Base-by-base conservation (phyloP, 768 basidiomycete species). In the Leccinellum albellum region DNA sequence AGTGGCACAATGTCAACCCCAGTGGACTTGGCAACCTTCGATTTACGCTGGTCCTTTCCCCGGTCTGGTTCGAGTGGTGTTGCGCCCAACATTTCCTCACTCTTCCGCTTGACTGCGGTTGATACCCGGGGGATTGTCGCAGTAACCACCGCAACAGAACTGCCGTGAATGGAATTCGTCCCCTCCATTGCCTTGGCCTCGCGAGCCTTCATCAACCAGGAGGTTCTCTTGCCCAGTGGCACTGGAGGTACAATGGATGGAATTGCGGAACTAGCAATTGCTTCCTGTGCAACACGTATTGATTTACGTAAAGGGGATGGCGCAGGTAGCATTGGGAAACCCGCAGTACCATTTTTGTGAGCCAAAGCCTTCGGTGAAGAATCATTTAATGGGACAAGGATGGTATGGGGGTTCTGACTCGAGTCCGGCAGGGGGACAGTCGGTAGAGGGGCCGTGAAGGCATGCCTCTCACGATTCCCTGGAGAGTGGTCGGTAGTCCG, bases 191-290 rank as follows among this genome's bases (percentile, higher is more conserved):
- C 87, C 61, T 87, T 87, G 24, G 79, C 84, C 65, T 89, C 87
- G 33, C 89, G 78, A 14, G 86, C 90, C 64, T 88, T 89, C 71
- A 82, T 83, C 53, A 92, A 70, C 90, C 90, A 91, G 3, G 90
- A 91, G 9, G 87, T 87, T 31, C 89, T 83, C 64, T 88, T 90
- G 3, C 82, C 83, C 10, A 75, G 61, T 4, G 70, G 76, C 26
- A 79, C 76, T 17, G 64, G 66, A 42, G 68, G 64, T 3, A 78
- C 79, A 15, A 73, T 73, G 21, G 71, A 70, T 4, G 76, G 75
- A 21, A 74, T 56, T 31, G 69, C 61, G 21, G 65, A 47, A 40
- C 71, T 70, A 10, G 65, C 58, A 1, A 75, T 76, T 42, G 78
- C 68, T 20, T 86, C 87, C 20, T 77, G 77, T 32, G 74, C 63